Base-by-base conservation (phyloP, 2,329 filamentous ascomycete genomes). In the Phyllachora maydis region DNA sequence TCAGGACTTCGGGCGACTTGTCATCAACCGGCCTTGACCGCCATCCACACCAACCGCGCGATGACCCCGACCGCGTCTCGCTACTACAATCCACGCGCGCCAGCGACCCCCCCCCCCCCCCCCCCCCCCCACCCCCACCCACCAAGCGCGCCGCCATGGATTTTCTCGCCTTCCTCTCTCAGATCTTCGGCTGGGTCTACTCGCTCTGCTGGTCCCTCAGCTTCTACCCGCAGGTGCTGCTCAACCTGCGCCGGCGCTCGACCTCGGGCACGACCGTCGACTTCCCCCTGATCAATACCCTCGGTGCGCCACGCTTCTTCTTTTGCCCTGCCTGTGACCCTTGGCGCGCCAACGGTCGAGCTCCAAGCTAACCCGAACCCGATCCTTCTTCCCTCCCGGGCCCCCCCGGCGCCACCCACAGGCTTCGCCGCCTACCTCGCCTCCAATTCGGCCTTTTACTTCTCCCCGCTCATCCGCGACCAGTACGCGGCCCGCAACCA, bases 151-250 rank as follows among this genome's bases (percentile, higher is more conserved):
- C 24, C 12, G 9, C 11, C 11, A 37, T 36, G 33, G 14, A 19
- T 32, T 32, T 51, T 65, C 32, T 54, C 28, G 34, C 43, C 15
- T 35, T 56, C 27, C 25, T 65, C 11, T 68, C 62, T 23, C 59
- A 54, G 39, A 40, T 74, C 16, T 65, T 77, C 35, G 76, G 76
- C 45, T 82, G 76, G 74, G 50, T 72, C 40, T 83, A 83, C 48
- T 72, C 66, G 32, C 32, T 70, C 23, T 68, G 64, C 46, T 88
- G 85, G 85, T 85, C 77, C 8, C 51, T 72, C 10, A 91, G 81
- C 10, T 95, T 93, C 52, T 95, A 95, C 45, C 83, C 85, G 2
- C 88, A 95, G 43, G 68, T 76, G 5, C 50, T 90, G 30, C 62
- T 81, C 31, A 95, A 93, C 56, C 73, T 60, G 44, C 56, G 56